phyloP scores from a whole-genome alignment of 2,329 filamentous ascomycete genomes.

The Xenoacremonium recifei region DNA sequence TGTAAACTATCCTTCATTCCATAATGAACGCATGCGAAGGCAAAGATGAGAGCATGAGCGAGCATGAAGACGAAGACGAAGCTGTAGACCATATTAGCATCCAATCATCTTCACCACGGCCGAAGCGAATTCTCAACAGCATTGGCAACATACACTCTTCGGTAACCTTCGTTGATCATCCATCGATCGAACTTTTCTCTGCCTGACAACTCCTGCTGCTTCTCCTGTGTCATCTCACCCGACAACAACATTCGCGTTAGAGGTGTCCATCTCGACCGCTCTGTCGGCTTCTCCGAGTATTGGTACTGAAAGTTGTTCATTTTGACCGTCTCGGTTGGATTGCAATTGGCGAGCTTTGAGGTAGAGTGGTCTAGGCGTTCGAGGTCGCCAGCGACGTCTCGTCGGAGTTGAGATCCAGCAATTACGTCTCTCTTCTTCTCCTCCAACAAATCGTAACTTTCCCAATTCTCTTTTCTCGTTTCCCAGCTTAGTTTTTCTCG shows the following conservation, averaged over 20 bases:
- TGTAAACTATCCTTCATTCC: constrained; percentile 73
- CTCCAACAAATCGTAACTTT: too few relatives aligned
- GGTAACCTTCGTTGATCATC: constrained; percentile 88
- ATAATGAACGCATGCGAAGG: constrained; percentile 79
- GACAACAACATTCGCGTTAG: constrained; percentile 80
- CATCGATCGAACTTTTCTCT: constrained; percentile 77
- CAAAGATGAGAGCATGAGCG: constrained; percentile 73
- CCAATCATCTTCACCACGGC: not conserved
- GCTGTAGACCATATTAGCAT: constrained; percentile 39
- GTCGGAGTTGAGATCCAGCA: too few relatives aligned
- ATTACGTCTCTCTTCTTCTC: too few relatives aligned
- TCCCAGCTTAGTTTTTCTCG: too few relatives aligned
- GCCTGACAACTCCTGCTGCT: constrained; percentile 63
- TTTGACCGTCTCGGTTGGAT: constrained; percentile 10
- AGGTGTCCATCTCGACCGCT: constrained; percentile 79
- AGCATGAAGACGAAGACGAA: constrained; percentile 75
- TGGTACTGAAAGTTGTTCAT: constrained; percentile 29
- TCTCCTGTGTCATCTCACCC: constrained; percentile 76
- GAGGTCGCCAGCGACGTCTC: too few relatives aligned
- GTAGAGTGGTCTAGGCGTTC: too few relatives aligned
- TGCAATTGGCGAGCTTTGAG: too few relatives aligned
- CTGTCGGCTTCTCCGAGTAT: constrained; percentile 45
- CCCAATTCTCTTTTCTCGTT: too few relatives aligned
- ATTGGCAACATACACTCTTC: constrained; percentile 70
- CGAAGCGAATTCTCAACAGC: not conserved